A percentile compares a stretch with the other conserved stretches of the same genome.
Evolutionary conservation across 345 rosid genomes (phyloP).

Genomic region (Arabidopsis suecica): DNA sequence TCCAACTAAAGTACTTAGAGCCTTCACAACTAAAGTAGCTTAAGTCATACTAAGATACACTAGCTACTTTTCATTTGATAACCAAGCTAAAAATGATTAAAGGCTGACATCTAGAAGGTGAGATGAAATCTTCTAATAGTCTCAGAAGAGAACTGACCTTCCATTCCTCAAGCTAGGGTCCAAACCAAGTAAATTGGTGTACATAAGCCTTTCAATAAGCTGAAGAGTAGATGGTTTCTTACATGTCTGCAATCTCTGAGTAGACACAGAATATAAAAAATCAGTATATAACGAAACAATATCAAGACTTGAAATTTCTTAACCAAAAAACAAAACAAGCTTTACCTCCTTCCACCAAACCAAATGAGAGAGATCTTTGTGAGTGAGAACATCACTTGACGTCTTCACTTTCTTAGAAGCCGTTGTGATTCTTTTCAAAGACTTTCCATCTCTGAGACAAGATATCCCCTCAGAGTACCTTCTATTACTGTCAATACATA

Average conservation of each 20-base stretch:
- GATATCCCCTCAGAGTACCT: constrained; percentile 47
- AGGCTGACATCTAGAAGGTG: background rate
- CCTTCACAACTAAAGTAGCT: background rate
- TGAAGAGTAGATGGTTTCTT: constrained; percentile 83
- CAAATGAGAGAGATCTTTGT: constrained; percentile 73
- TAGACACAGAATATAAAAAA: background rate
- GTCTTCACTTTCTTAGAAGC: constrained; percentile 59
- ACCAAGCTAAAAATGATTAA: constrained; percentile 6
- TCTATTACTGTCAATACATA: constrained; percentile 39
- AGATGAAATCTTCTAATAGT: background rate
- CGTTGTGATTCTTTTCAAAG: constrained; percentile 52
- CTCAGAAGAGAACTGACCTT: constrained; percentile 53
- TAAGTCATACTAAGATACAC: constrained; percentile 4
- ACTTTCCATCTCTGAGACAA: constrained; percentile 60
- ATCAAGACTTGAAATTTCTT: background rate
- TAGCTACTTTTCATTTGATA: background rate
- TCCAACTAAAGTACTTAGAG: constrained; percentile 1
- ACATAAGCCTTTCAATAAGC: constrained; percentile 68
- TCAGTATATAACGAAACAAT: constrained; percentile 9
- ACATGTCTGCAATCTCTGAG: constrained; percentile 79
- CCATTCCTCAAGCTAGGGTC: constrained; percentile 82
- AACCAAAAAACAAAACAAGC: constrained; percentile 10
- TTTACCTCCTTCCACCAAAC: constrained; percentile 92
- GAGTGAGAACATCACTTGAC: constrained; percentile 51
- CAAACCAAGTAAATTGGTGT: constrained; percentile 79